Conservation (phyloP, 371 early-diverging fungal genomes). For the Actinomortierella ambigua region DNA sequence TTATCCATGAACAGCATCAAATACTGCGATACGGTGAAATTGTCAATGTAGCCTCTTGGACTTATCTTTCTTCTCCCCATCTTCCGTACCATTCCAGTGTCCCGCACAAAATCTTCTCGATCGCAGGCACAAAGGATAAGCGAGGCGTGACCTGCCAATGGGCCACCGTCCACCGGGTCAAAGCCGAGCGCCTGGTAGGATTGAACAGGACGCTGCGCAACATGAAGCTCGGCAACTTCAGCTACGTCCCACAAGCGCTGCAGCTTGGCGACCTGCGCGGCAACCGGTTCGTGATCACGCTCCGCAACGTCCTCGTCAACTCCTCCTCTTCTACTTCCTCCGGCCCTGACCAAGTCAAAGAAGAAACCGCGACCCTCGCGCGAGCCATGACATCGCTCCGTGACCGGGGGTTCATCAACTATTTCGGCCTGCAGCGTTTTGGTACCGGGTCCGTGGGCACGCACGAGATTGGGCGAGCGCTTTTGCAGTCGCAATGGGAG, state of each 20-base stretch:
- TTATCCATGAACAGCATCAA: not conserved
- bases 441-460: conserved; percentile 89
- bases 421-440: conserved; percentile 98
- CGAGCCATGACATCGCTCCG: conserved; percentile 66
- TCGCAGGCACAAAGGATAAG: conserved; percentile 99
- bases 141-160: conserved; percentile 94
- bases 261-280: conserved; percentile 87
- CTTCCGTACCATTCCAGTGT: conserved; percentile 38
- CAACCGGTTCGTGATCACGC: conserved; percentile 86
- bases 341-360: no score
- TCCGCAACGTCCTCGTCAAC: conserved; percentile 58
- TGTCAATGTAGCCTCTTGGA: not conserved
- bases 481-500: conserved; percentile 80
- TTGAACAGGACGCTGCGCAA: conserved; percentile 63
- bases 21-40: no score
- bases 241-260: conserved; percentile 65
- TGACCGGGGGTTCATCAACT: conserved; percentile 92
- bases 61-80: not conserved
- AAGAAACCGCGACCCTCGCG: conserved; percentile 53
- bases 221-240: conserved; percentile 80
- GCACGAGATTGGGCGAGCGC: conserved; percentile 83
- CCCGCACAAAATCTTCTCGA: conserved; percentile 68
- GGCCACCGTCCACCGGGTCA: conserved; percentile 74
- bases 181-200: conserved; percentile 60
- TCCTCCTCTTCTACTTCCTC: conserved; percentile 15